phyloP scores from a whole-genome alignment of 2,329 filamentous ascomycete species.

The Neospermospora avenae region DNA sequence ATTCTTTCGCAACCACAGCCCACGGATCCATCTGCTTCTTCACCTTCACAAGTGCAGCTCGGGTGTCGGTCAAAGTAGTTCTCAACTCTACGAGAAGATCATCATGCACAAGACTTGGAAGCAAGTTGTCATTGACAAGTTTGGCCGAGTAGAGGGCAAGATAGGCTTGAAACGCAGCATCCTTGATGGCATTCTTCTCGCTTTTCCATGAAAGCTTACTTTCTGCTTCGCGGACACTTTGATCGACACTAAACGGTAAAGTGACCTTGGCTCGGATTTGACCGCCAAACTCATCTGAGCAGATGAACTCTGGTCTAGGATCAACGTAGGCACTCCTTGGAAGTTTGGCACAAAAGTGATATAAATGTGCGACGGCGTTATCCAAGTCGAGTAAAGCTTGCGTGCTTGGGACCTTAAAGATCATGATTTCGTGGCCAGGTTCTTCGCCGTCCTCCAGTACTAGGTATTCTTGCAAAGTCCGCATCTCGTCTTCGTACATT shows the following conservation, averaged over 20 bases:
- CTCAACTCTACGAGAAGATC: conserved; percentile 39
- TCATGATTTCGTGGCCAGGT: conserved; percentile 30
- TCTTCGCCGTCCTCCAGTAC: conserved; percentile 33
- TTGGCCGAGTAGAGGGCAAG: conserved; percentile 64
- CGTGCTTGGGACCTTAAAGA: conserved; percentile 43
- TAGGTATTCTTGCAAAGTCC: conserved; percentile 23
- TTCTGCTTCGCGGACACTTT: conserved; percentile 51
- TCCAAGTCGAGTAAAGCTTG: conserved; percentile 68
- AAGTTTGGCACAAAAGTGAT: conserved; percentile 73
- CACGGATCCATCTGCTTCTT: conserved; percentile 38
- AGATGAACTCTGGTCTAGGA: conserved; percentile 63
- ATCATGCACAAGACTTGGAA: conserved; percentile 51
- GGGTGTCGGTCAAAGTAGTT: conserved; percentile 54
- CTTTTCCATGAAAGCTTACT: conserved; percentile 61
- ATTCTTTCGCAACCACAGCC: conserved; percentile 35
- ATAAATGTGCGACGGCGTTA: conserved; percentile 71
- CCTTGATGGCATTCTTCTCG: conserved; percentile 60
- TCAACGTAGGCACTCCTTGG: conserved; percentile 56
- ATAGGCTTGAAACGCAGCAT: conserved; percentile 77
- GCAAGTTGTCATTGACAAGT: conserved; percentile 72
- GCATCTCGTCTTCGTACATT: conserved; percentile 37
- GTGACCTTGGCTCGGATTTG: conserved; percentile 58
- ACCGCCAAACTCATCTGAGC: conserved; percentile 40
- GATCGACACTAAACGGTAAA: conserved; percentile 69
- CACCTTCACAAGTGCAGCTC: conserved; percentile 37